A percentile compares a stretch with the other conserved stretches of the same genome.
Evolutionary conservation across 768 basidiomycete species (phyloP).

Genomic region (Mycena latifolia): DNA sequence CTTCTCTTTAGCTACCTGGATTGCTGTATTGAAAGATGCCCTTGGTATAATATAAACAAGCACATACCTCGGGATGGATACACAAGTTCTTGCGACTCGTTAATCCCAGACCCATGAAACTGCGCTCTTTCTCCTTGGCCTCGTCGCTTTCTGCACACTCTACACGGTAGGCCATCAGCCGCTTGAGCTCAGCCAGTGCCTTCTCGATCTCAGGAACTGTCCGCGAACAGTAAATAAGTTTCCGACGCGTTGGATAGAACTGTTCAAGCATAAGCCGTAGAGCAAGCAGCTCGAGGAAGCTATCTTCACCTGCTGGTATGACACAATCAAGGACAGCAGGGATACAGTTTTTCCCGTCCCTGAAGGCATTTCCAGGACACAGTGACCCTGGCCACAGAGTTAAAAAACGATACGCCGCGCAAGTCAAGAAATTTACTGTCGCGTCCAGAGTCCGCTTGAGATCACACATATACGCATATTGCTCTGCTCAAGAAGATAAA

Average conservation of each 20-base stretch:
- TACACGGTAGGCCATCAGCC: conserved; percentile 91
- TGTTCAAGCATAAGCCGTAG: conserved; percentile 46
- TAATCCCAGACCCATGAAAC: conserved; percentile 90
- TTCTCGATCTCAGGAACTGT: conserved; percentile 99
- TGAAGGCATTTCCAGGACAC: conserved; percentile 99
- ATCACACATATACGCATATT: conserved; percentile 99
- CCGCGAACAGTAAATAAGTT: conserved; percentile 98
- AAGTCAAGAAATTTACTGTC: conserved; percentile 62
- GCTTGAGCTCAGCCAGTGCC: conserved; percentile 93
- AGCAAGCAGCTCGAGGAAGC: neutral
- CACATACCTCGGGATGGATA: conserved; percentile 90
- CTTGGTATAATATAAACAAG: neutral
- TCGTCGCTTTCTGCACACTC: conserved; percentile 79
- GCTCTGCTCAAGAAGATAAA: conserved; percentile 66
- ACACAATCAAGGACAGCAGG: conserved; percentile 93
- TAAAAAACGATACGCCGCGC: neutral
- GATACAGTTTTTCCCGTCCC: conserved; percentile 99
- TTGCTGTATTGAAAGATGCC: conserved; percentile 2
- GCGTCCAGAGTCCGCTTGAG: conserved; percentile 97
- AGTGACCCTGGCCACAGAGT: conserved; percentile 80
- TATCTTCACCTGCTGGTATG: conserved; percentile 88
- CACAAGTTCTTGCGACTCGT: conserved; percentile 98
- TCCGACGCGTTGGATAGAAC: conserved; percentile 94
- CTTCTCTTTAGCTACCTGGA: conserved; percentile 95
- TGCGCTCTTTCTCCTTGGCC: conserved; percentile 80